Base-by-base conservation (phyloP, 306 rosid species). In the Malus fusca region DNA sequence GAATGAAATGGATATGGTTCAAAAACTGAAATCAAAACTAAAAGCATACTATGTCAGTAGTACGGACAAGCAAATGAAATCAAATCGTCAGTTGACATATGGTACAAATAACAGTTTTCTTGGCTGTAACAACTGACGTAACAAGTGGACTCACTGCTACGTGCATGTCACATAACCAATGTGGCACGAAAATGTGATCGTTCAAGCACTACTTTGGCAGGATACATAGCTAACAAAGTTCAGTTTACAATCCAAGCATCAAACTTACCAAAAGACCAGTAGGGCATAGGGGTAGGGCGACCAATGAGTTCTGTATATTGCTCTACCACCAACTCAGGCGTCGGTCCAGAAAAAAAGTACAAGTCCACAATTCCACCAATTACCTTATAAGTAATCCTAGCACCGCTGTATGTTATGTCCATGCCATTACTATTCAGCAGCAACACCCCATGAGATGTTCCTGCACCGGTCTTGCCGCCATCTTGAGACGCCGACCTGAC, bases 181-280 rank as follows among this genome's bases (percentile, higher is more conserved):
- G 8, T 1, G 43, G 18, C 30, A 10, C 6, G 43, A 63, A 15
- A 17, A 30, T 63, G 13, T 63, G 22, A 63, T 18, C 31, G 13
- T 5, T 60, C 3, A 3, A n/a, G 60, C 11, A 8, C 22, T 21
- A n/a, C 61, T 22, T n/a, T 9, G 23, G 25, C 2, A 9, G 31
- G 30, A 61, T 61, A 61, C 21, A 69, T 28, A 8, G 9, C 61
- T 22, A 4, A 21, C 13, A 4, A 17, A 72, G 6, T 31, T 18
- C 10, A 22, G 23, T 72, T 1, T 56, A 56, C 9, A 55, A 71
- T 4, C 1, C 2, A 35, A 15, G 23, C 35, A 13, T 3, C 8
- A 13, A 37, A 81, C 88, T 81, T 87, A 94, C 98, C 98, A 44
- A 94, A 93, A 43, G 97, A 91, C 98, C 96, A 93, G 40, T 90